phyloP scores from a whole-genome alignment of 768 basidiomycete genomes.

The Mycena polygramma region DNA sequence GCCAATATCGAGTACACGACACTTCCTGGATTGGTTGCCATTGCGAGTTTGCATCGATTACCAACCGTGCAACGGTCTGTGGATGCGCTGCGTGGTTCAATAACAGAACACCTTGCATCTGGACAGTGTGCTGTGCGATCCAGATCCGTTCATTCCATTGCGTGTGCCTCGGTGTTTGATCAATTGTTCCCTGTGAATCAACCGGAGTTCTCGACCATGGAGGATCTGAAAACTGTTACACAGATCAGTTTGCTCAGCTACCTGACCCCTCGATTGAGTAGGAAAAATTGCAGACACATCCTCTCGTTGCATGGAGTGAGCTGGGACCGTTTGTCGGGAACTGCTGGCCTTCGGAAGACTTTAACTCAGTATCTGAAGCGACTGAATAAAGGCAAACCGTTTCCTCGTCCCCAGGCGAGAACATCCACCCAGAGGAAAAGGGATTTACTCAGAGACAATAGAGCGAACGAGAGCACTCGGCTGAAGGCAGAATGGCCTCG shows the following conservation, averaged over 20 bases:
- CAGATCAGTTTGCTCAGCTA: not conserved
- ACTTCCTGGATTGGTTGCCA: too few species aligned
- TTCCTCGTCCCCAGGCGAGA: not conserved
- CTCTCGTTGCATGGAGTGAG: not conserved
- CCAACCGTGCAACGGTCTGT: too few species aligned
- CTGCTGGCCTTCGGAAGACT: not conserved
- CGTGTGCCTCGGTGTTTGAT: slow-evolving; percentile 4
- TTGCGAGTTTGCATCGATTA: too few species aligned
- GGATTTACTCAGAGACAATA: not conserved
- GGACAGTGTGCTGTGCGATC: not conserved
- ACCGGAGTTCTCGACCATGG: not conserved
- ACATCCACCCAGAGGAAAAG: not conserved
- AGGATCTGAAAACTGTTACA: not conserved
- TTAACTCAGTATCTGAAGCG: not conserved
- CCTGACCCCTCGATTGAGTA: not conserved
- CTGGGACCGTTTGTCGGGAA: not conserved
- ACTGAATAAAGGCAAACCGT: not conserved
- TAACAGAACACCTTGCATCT: not conserved
- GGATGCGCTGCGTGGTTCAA: too few species aligned
- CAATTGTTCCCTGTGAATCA: not conserved
- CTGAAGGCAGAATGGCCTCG: slow-evolving; percentile 8
- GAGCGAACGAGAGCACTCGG: not conserved
- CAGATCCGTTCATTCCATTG: not conserved
- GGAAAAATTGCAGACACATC: not conserved
- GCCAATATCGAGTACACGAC: too few species aligned